phyloP scores from a whole-genome alignment of 1,284 basidiomycete genomes.

The Apiotrichum porosum region DNA sequence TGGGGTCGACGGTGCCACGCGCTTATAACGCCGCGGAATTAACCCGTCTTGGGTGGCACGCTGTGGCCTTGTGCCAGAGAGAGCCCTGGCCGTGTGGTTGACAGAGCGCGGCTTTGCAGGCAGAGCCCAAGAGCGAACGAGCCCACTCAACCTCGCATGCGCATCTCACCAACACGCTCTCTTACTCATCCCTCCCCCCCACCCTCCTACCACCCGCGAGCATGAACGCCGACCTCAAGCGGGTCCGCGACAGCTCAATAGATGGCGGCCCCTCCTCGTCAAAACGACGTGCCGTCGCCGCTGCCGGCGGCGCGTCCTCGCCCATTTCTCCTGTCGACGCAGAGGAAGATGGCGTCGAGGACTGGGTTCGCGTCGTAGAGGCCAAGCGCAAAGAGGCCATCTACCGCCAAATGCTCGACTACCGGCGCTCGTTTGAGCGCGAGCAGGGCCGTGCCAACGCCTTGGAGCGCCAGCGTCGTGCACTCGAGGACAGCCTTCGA shows the following conservation, averaged over 20 bases:
- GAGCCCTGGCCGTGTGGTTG: too few relatives aligned
- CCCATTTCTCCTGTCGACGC: neutral
- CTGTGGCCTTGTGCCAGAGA: neutral
- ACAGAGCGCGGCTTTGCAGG: too few relatives aligned
- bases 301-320: slow-evolving; percentile 14
- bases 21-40: slow-evolving; percentile 1
- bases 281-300: slow-evolving; percentile 31
- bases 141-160: too few relatives aligned
- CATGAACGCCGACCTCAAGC: slow-evolving; percentile 47
- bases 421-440: slow-evolving; percentile 73
- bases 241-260: slow-evolving; percentile 38
- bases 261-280: slow-evolving; percentile 31
- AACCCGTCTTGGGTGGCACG: too few relatives aligned
- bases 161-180: too few relatives aligned
- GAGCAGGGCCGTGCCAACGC: slow-evolving; percentile 64
- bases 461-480: slow-evolving; percentile 65
- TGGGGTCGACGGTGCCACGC: slow-evolving; percentile 1
- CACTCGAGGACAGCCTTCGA: slow-evolving; percentile 71
- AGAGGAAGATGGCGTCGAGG: slow-evolving; percentile 36
- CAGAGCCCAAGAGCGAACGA: too few relatives aligned
- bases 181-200: neutral
- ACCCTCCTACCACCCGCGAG: slow-evolving; percentile 8
- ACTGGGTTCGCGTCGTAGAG: slow-evolving; percentile 44
- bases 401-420: slow-evolving; percentile 84
- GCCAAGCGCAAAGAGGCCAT: slow-evolving; percentile 85